Evolutionary conservation across 306 rosid species (phyloP).

Genomic region (Rosa rugosa): DNA sequence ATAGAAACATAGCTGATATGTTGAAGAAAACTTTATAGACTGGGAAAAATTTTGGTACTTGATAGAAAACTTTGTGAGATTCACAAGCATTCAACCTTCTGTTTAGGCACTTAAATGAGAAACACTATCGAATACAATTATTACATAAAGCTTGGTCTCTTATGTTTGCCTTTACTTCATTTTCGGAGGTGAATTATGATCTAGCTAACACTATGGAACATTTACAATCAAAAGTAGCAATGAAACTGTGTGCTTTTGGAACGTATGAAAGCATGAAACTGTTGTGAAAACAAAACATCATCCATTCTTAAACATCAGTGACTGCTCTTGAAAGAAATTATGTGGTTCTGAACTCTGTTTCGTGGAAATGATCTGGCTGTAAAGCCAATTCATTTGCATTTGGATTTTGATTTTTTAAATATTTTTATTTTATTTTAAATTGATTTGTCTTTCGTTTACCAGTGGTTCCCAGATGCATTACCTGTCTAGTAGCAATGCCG

Average conservation of each 20-base stretch:
- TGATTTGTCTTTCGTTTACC: constrained; percentile 33
- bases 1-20: not conserved
- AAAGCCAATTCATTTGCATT: not conserved
- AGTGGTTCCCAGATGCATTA: constrained; percentile 90
- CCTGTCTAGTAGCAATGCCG: constrained; percentile 66
- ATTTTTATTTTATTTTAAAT: not conserved
- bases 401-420: not conserved
- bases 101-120: not conserved
- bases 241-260: not conserved
- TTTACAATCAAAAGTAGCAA: not conserved
- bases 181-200: not conserved
- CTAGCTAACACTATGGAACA: not conserved
- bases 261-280: not conserved
- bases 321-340: not conserved
- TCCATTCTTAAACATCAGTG: not conserved
- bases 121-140: not conserved
- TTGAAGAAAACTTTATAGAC: no score
- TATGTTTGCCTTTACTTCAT: not conserved
- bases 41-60: not conserved
- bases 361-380: not conserved
- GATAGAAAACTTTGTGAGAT: not conserved
- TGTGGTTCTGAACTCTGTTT: not conserved
- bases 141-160: not conserved
- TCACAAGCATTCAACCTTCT: not conserved
- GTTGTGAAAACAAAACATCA: not conserved